Percentiles rank a stretch among this genome's conserved stretches.
phyloP scores from a whole-genome alignment of 345 rosid species.

The Eucalyptus guilfoylei region DNA sequence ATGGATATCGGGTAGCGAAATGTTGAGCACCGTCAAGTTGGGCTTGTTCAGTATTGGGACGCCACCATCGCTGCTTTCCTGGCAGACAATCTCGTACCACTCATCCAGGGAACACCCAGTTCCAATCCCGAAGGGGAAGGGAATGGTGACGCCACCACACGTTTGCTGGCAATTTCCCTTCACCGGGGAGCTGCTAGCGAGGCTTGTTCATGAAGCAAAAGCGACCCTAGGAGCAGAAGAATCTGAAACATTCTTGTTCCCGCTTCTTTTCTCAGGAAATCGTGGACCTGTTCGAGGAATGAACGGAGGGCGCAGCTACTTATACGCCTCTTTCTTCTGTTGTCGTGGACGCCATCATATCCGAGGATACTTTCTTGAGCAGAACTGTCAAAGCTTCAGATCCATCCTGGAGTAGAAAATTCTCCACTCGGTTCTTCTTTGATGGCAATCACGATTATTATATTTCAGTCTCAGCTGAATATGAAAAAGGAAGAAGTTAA shows the following conservation, averaged over 20 bases:
- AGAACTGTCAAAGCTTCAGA: not conserved
- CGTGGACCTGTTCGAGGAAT: not conserved
- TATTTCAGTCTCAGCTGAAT: not conserved
- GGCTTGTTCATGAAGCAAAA: not conserved
- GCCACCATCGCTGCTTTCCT: not conserved
- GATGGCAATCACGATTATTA: not conserved
- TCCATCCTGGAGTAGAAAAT: too few relatives aligned
- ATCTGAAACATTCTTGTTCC: not conserved
- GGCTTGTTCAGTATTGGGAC: not conserved
- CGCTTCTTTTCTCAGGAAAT: not conserved
- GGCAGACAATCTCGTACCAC: not conserved
- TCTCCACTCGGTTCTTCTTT: not conserved
- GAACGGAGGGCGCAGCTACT: not conserved
- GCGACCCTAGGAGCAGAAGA: slow-evolving; percentile 35
- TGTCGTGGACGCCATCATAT: not conserved
- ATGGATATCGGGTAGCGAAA: not conserved
- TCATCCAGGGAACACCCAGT: not conserved
- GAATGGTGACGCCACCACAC: not conserved
- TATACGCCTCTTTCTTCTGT: not conserved
- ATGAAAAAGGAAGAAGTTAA: not conserved
- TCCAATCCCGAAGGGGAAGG: not conserved
- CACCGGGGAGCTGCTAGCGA: not conserved
- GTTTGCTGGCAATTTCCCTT: not conserved
- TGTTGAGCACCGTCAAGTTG: not conserved
- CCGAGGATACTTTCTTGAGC: not conserved